A percentile compares a stretch with the other conserved stretches of the same genome.
Evolutionary conservation across 2,329 filamentous ascomycete genomes (phyloP).

Genomic region (Fusarium sororula): DNA sequence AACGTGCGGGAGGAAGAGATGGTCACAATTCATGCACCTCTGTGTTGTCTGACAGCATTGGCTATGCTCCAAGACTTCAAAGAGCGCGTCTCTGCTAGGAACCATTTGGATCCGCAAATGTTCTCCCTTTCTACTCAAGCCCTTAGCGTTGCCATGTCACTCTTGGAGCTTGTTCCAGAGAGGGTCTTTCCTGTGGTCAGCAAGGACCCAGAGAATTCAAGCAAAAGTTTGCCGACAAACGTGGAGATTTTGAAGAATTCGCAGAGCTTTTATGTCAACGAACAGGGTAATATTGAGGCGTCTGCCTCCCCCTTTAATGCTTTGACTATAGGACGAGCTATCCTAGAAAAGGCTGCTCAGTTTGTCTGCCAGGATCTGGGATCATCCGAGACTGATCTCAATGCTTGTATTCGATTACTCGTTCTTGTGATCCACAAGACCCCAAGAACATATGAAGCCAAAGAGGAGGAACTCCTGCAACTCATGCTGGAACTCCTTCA

Average conservation of each 20-base stretch:
- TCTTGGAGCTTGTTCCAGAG: slow-evolving; percentile 72
- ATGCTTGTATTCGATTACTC: slow-evolving; percentile 67
- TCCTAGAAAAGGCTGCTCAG: slow-evolving; percentile 68
- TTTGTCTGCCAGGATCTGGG: slow-evolving; percentile 59
- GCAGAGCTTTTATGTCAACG: slow-evolving; percentile 72
- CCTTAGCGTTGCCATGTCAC: slow-evolving; percentile 61
- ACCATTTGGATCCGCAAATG: slow-evolving; percentile 48
- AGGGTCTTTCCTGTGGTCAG: slow-evolving; percentile 62
- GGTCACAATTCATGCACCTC: slow-evolving; percentile 83
- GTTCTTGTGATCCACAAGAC: slow-evolving; percentile 65
- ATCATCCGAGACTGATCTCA: slow-evolving; percentile 58
- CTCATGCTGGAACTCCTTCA: slow-evolving; percentile 61
- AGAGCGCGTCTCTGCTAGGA: slow-evolving; percentile 45
- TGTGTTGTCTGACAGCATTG: slow-evolving; percentile 67
- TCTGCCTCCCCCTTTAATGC: slow-evolving; percentile 67
- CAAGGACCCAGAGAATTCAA: not conserved
- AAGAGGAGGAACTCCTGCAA: slow-evolving; percentile 58
- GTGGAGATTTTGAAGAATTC: slow-evolving; percentile 69
- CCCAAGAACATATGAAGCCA: slow-evolving; percentile 53
- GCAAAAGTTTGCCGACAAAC: slow-evolving; percentile 36
- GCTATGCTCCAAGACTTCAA: slow-evolving; percentile 69
- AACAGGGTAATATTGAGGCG: slow-evolving; percentile 75
- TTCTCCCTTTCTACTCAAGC: slow-evolving; percentile 46
- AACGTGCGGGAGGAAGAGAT: slow-evolving; percentile 97
- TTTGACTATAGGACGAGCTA: slow-evolving; percentile 65